Evolutionary conservation across 169 alveolate genomes (phyloP).

Genomic region (Plasmodium coatneyi): DNA sequence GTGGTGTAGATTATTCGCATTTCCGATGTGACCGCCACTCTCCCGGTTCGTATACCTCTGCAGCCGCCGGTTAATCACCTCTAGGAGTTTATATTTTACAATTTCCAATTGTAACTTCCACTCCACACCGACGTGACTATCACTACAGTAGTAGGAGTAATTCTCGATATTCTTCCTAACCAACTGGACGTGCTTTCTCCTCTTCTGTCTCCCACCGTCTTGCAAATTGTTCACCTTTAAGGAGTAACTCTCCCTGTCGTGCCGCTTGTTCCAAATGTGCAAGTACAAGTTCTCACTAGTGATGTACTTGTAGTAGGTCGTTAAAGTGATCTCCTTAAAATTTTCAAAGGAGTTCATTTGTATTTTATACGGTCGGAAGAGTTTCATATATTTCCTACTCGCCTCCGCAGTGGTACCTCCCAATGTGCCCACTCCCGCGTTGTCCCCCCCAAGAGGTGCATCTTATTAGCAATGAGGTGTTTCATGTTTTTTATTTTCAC

Average conservation of each 20-base stretch:
- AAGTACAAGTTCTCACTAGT: constrained; percentile 20
- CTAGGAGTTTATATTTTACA: constrained; percentile 20
- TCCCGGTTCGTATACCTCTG: constrained; percentile 13
- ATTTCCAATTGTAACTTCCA: constrained; percentile 52
- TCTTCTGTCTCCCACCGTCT: background rate
- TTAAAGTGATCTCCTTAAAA: constrained; percentile 24
- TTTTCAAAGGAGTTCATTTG: background rate
- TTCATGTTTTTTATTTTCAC: constrained; percentile 45
- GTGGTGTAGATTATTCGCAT: background rate
- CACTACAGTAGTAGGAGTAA: constrained; percentile 21
- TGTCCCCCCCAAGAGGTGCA: constrained; percentile 13
- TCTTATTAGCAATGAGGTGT: constrained; percentile 41
- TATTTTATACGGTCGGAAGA: constrained; percentile 42
- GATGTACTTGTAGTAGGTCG: constrained; percentile 34
- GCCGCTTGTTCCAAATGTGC: constrained; percentile 52
- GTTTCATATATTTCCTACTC: background rate
- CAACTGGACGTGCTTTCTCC: background rate
- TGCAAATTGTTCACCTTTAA: background rate
- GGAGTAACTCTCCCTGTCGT: constrained; percentile 16
- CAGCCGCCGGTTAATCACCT: constrained; percentile 1
- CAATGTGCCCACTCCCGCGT: background rate
- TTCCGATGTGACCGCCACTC: background rate
- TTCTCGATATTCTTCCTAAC: background rate
- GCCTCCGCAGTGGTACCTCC: background rate
- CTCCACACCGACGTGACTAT: constrained; percentile 1